These are phyloP conservation scores for Aspergillus tanneri DNA, from an alignment of 2,329 filamentous ascomycete species.

Conservation along the genomic window DNA sequence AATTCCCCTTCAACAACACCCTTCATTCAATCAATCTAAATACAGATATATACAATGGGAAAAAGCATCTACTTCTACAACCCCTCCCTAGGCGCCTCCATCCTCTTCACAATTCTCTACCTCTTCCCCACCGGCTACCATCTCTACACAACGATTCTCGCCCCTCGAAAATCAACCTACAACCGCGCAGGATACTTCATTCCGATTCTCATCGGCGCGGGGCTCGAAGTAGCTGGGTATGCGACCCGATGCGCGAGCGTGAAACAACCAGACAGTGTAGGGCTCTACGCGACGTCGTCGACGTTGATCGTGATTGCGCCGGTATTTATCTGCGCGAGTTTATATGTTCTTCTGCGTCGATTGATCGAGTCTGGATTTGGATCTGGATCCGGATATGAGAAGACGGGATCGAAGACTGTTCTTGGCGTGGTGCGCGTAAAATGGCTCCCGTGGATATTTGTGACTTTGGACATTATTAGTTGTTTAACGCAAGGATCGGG, in stretches of 20 bases:
- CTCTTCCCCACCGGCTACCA: constrained; percentile 40
- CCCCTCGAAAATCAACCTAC: constrained; percentile 39
- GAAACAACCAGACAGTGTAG: constrained; percentile 35
- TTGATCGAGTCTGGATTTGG: constrained; percentile 40
- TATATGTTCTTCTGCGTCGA: constrained; percentile 54
- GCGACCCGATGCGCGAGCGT: constrained; percentile 40
- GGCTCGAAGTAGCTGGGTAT: constrained; percentile 48
- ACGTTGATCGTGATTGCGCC: constrained; percentile 52
- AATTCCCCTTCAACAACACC: too few species aligned
- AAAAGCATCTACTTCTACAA: constrained; percentile 45
- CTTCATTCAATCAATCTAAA: neutral
- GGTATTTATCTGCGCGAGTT: constrained; percentile 51
- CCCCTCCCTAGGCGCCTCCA: constrained; percentile 45
- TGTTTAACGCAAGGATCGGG: constrained; percentile 50
- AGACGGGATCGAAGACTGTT: constrained; percentile 37
- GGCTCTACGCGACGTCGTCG: constrained; percentile 41
- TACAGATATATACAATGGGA: neutral
- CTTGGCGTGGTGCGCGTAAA: constrained; percentile 33
- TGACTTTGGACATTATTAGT: constrained; percentile 47
- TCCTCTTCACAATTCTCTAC: constrained; percentile 46
- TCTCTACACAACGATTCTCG: constrained; percentile 44
- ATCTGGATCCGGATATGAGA: neutral
- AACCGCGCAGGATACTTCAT: constrained; percentile 40
- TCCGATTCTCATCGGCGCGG: constrained; percentile 44
- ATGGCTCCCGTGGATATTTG: constrained; percentile 49